A percentile compares a stretch with the other conserved stretches of the same genome.
phyloP scores from a whole-genome alignment of 352 stramenopile species.

The Phytophthora crassamura region DNA sequence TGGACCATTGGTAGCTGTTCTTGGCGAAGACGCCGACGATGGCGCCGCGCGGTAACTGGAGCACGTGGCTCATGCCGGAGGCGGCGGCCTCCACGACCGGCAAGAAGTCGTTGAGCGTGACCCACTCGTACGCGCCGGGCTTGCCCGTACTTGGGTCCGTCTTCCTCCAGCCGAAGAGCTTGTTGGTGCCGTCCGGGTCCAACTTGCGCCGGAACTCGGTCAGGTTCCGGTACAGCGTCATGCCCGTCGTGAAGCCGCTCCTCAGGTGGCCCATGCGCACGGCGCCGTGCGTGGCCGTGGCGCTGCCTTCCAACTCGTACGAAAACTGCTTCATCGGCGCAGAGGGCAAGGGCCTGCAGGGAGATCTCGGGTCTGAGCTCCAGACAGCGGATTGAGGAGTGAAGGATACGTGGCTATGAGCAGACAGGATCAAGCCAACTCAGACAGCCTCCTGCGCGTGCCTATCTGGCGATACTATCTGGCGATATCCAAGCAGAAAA shows the following conservation, averaged over 20 bases:
- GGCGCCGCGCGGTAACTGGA: conserved; percentile 49
- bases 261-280: conserved; percentile 31
- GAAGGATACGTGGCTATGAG: not conserved
- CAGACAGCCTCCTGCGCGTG: too few relatives aligned
- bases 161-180: conserved; percentile 64
- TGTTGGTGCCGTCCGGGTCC: conserved; percentile 55
- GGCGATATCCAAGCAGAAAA: too few relatives aligned
- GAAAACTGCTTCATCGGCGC: conserved; percentile 35
- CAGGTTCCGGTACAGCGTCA: conserved; percentile 67
- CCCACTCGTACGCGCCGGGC: conserved; percentile 57
- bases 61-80: conserved; percentile 43
- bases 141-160: conserved; percentile 44
- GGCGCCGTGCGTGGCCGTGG: conserved; percentile 35
- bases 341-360: not conserved
- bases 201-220: conserved; percentile 41
- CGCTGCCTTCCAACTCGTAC: conserved; percentile 29
- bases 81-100: conserved; percentile 50
- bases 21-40: conserved; percentile 77
- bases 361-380: too few relatives aligned
- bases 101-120: conserved; percentile 68
- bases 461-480: too few relatives aligned
- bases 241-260: conserved; percentile 37
- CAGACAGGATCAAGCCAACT: conserved; percentile 1
- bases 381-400: conserved; percentile 10
- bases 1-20: conserved; percentile 75